Conservation (phyloP, 441 rosid genomes). For the Adansonia gregorii region DNA sequence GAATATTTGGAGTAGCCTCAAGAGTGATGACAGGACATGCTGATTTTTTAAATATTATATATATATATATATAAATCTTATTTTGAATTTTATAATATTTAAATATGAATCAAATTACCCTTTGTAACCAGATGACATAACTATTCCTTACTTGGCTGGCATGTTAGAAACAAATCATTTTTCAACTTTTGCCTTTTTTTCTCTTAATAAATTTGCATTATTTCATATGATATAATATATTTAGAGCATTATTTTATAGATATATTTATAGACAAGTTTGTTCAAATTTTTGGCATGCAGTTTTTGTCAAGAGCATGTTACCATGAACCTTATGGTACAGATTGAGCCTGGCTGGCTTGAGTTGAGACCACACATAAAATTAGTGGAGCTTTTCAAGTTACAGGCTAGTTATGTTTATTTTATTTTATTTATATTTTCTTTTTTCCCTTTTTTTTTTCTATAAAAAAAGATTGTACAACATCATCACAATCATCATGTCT, state of each 20-base stretch:
- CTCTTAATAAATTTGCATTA: neutral
- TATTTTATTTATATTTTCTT: neutral
- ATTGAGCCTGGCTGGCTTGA: neutral
- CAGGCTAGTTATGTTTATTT: slow-evolving; percentile 6
- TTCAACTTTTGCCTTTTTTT: slow-evolving; percentile 24
- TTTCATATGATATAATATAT: neutral
- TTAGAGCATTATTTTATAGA: neutral
- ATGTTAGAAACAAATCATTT: slow-evolving; percentile 35
- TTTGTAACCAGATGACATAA: neutral
- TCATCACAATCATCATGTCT: neutral
- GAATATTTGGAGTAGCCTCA: slow-evolving; percentile 60
- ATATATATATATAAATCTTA: neutral
- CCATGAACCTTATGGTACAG: neutral
- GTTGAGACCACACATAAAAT: slow-evolving; percentile 10
- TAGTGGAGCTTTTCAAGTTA: slow-evolving; percentile 20
- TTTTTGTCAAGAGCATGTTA: slow-evolving; percentile 13
- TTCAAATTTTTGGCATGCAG: slow-evolving; percentile 10
- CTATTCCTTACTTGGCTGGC: slow-evolving; percentile 37
- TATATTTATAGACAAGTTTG: neutral
- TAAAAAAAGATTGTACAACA: neutral
- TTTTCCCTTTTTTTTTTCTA: neutral
- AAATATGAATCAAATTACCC: neutral
- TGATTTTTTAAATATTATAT: slow-evolving; percentile 27
- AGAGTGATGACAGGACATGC: slow-evolving; percentile 46
- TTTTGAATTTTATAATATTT: neutral